Evolutionary conservation across 495 filamentous ascomycete species (phyloP).

Genomic region (Hypoxylon intermedium): DNA sequence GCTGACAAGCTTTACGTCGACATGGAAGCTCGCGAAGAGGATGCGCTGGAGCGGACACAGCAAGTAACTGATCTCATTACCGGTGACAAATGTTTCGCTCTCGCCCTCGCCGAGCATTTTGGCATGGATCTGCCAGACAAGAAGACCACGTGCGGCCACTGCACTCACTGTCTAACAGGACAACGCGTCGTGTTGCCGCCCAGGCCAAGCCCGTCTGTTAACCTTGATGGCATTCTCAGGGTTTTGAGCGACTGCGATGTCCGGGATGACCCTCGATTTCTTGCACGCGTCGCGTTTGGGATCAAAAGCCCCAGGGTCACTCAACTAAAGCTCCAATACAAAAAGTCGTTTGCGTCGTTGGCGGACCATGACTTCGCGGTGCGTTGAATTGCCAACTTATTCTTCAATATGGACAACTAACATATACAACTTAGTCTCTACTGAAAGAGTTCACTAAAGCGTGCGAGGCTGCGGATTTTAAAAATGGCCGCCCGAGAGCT

Average conservation of each 20-base stretch:
- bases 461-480: constrained; percentile 14
- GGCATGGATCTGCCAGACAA: constrained; percentile 56
- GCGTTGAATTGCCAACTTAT: constrained; percentile 9
- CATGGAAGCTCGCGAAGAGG: constrained; percentile 56
- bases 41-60: constrained; percentile 56
- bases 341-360: constrained; percentile 57
- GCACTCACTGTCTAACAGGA: constrained; percentile 59
- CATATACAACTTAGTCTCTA: constrained; percentile 28
- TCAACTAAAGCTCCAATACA: constrained; percentile 50
- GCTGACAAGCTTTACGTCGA: constrained; percentile 53
- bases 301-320: constrained; percentile 61
- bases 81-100: constrained; percentile 53
- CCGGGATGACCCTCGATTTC: constrained; percentile 62
- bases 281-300: constrained; percentile 64
- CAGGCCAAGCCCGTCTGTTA: constrained; percentile 37
- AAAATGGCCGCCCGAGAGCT: too few species aligned
- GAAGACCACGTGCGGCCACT: constrained; percentile 56
- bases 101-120: constrained; percentile 60
- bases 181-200: constrained; percentile 44
- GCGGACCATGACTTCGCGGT: constrained; percentile 59
- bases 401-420: neutral
- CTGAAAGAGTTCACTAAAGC: constrained; percentile 41
- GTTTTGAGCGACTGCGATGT: constrained; percentile 50
- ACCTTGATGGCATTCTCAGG: constrained; percentile 43
- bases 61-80: constrained; percentile 60